A percentile compares a stretch with the other conserved stretches of the same genome.
Conservation (phyloP, 1,284 basidiomycete species). For the Fomes fomentarius region DNA sequence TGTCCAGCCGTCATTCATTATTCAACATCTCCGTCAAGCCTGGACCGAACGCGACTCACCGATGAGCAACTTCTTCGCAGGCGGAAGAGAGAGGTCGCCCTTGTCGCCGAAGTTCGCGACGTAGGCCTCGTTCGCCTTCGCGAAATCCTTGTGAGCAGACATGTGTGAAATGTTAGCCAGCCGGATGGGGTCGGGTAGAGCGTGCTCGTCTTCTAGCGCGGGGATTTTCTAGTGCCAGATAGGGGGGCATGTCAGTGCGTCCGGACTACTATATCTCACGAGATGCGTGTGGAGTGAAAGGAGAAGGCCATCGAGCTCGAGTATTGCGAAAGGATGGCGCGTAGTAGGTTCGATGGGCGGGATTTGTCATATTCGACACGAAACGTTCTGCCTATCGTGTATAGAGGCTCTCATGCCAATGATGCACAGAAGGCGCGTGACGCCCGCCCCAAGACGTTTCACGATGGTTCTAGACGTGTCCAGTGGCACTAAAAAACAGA, state of each 20-base stretch:
- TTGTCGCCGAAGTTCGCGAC: conserved; percentile 49
- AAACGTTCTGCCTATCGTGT: not conserved
- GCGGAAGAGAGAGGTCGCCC: conserved; percentile 48
- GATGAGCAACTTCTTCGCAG: conserved; percentile 52
- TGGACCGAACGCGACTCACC: conserved; percentile 36
- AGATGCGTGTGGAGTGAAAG: not conserved
- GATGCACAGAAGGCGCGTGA: not conserved
- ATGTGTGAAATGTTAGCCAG: conserved; percentile 16
- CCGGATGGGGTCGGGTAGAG: conserved; percentile 13
- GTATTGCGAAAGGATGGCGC: conserved; percentile 20
- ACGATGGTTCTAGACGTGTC: not conserved
- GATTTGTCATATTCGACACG: not conserved
- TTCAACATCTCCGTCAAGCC: not conserved
- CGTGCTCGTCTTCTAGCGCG: conserved; percentile 19
- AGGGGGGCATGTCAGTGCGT: not conserved
- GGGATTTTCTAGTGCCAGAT: conserved; percentile 19
- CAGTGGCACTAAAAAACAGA: not conserved
- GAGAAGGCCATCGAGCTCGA: not conserved
- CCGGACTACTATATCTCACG: not conserved
- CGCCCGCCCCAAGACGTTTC: not conserved
- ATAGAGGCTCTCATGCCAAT: not conserved
- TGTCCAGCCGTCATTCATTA: conserved; percentile 27
- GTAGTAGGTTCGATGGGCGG: not conserved
- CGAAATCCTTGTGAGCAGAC: conserved; percentile 37
- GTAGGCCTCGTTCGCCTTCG: conserved; percentile 42